phyloP scores from a whole-genome alignment of 2,329 filamentous ascomycete species.

The Aureobasidium sp. region DNA sequence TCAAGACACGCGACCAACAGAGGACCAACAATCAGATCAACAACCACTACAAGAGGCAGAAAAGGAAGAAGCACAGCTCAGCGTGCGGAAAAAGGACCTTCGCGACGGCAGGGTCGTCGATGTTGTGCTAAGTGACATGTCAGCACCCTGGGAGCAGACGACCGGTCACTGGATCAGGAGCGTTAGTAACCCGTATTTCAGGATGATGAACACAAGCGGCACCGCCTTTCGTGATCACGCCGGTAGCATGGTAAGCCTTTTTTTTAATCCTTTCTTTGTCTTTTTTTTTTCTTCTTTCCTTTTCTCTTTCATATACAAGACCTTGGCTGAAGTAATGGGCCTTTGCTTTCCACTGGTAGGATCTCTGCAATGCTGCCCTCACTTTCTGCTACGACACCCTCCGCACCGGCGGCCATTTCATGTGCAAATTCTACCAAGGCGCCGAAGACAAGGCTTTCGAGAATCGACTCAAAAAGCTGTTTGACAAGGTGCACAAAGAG shows the following conservation, averaged over 20 bases:
- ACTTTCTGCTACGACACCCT: conserved; percentile 80
- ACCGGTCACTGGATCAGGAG: conserved; percentile 74
- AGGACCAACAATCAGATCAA: conserved; percentile 18
- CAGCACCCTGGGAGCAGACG: conserved; percentile 83
- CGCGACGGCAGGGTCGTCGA: conserved; percentile 61
- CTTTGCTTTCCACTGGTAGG: conserved; percentile 49
- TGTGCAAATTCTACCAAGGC: conserved; percentile 97
- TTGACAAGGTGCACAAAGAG: conserved; percentile 72
- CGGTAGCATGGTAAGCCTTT: conserved; percentile 75
- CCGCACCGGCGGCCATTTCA: conserved; percentile 74
- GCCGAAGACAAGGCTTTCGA: conserved; percentile 77
- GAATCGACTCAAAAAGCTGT: conserved; percentile 64
- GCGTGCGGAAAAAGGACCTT: conserved; percentile 31
- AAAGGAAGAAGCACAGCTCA: conserved; percentile 26
- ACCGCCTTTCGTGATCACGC: conserved; percentile 79
- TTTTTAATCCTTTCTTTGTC: background rate
- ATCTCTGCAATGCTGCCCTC: conserved; percentile 80
- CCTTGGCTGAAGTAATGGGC: conserved; percentile 6
- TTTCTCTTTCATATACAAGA: background rate
- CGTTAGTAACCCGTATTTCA: conserved; percentile 90
- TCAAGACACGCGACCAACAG: background rate
- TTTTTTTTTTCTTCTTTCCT: background rate
- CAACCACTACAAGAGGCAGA: conserved; percentile 20
- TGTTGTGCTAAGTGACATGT: conserved; percentile 98
- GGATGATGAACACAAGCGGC: conserved; percentile 99